Percentiles rank a stretch among this genome's conserved stretches.
phyloP scores from a whole-genome alignment of 208 protist genomes.

The Perkinsela sp. region DNA sequence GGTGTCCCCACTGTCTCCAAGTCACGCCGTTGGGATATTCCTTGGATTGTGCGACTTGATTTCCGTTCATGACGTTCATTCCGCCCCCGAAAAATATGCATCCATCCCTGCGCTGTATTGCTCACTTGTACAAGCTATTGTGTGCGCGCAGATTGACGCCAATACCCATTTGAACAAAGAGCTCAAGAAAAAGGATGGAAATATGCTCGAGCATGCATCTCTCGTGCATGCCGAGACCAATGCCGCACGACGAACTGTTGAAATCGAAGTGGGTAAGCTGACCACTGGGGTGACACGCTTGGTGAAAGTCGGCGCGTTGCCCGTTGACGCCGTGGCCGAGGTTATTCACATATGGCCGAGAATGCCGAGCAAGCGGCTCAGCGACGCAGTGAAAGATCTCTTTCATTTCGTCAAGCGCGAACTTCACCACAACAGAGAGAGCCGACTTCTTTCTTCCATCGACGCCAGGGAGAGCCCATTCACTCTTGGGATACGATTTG shows the following conservation, averaged over 20 bases:
- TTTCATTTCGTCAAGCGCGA: background rate
- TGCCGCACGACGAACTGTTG: background rate
- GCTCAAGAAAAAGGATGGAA: background rate
- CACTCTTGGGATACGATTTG: background rate
- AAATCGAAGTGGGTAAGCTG: background rate
- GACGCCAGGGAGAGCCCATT: background rate
- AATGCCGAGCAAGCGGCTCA: background rate
- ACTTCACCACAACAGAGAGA: background rate
- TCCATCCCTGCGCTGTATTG: background rate
- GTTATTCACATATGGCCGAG: background rate
- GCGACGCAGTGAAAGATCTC: background rate
- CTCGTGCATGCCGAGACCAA: background rate
- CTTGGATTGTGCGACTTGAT: background rate
- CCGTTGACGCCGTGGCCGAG: background rate
- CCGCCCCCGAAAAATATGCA: background rate
- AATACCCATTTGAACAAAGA: background rate
- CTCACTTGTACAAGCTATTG: background rate
- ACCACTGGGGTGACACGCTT: background rate
- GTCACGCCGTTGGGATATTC: background rate
- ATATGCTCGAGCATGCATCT: background rate
- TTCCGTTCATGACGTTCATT: background rate
- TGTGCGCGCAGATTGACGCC: background rate
- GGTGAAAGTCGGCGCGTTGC: background rate
- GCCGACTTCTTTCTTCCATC: background rate
- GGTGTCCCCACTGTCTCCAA: background rate